phyloP scores from a whole-genome alignment of 345 rosid species.

The Ceriops tagal region DNA sequence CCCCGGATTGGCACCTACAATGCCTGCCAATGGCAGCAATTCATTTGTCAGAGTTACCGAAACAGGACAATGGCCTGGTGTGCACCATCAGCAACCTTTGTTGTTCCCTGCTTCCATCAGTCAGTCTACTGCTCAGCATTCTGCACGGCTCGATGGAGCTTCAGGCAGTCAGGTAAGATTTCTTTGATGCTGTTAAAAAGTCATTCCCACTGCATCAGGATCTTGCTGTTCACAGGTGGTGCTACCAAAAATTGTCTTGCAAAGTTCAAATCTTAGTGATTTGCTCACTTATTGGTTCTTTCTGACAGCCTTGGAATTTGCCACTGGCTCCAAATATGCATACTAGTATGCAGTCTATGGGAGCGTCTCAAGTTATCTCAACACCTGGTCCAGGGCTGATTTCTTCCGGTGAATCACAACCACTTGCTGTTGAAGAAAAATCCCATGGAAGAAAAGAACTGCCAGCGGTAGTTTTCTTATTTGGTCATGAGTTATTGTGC shows the following conservation, averaged over 20 bases:
- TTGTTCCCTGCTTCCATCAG: constrained; percentile 38
- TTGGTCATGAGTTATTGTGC: not conserved
- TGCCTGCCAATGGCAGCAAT: constrained; percentile 33
- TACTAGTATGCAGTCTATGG: constrained; percentile 45
- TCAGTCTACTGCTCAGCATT: constrained; percentile 44
- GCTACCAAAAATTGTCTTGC: too few relatives aligned
- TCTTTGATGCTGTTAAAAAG: constrained; percentile 1
- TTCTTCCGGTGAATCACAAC: constrained; percentile 34
- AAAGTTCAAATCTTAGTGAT: constrained; percentile 13
- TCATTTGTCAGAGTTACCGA: constrained; percentile 18
- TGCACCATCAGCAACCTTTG: constrained; percentile 51
- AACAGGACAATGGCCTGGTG: constrained; percentile 37
- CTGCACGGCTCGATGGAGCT: constrained; percentile 43
- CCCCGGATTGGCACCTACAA: constrained; percentile 28
- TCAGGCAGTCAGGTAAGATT: constrained; percentile 55
- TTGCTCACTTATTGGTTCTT: constrained; percentile 13
- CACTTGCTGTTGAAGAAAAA: constrained; percentile 41
- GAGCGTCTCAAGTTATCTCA: constrained; percentile 31
- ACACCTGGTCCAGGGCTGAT: constrained; percentile 28
- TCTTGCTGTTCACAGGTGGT: too few relatives aligned
- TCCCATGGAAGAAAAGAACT: constrained; percentile 62
- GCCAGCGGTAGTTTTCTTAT: constrained; percentile 53
- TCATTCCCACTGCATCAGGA: too few relatives aligned
- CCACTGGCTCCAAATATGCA: constrained; percentile 40
- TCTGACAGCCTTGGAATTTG: constrained; percentile 55